A percentile compares a stretch with the other conserved stretches of the same genome.
Conservation (phyloP, 2,329 filamentous ascomycete species). For the Aspergillus novofumigatus region DNA sequence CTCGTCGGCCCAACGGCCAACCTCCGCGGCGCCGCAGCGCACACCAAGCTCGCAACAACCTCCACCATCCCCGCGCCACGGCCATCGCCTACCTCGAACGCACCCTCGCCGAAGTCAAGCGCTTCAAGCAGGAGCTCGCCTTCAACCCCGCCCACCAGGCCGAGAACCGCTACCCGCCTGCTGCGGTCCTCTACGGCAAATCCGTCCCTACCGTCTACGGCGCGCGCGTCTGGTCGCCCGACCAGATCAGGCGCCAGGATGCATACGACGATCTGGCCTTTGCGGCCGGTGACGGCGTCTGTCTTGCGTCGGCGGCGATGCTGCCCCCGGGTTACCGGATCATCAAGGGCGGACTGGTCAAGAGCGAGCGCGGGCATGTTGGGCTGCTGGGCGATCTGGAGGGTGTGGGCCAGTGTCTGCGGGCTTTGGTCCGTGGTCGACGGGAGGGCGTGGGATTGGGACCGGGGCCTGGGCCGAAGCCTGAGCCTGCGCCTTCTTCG, state of each 20-base stretch:
- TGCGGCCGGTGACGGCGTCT: constrained; percentile 82
- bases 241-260: constrained; percentile 70
- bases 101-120: constrained; percentile 65
- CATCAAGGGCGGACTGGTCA: constrained; percentile 69
- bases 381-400: constrained; percentile 80
- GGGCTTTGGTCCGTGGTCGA: constrained; percentile 63
- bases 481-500: neutral
- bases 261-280: constrained; percentile 85
- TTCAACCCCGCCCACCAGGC: constrained; percentile 57
- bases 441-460: constrained; percentile 69
- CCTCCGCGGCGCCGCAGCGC: constrained; percentile 20
- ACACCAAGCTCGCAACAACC: constrained; percentile 23
- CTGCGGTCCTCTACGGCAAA: constrained; percentile 81
- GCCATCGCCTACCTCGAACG: constrained; percentile 67
- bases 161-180: constrained; percentile 74
- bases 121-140: constrained; percentile 71
- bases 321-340: constrained; percentile 73
- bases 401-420: constrained; percentile 70
- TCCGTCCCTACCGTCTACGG: constrained; percentile 80
- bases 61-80: constrained; percentile 49
- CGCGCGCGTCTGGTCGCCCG: constrained; percentile 67
- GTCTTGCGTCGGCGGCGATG: constrained; percentile 80
- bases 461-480: neutral
- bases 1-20: constrained; percentile 23
- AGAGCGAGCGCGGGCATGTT: constrained; percentile 80